phyloP scores from a whole-genome alignment of 2,329 filamentous ascomycete species.

The Diatrype stigma region DNA sequence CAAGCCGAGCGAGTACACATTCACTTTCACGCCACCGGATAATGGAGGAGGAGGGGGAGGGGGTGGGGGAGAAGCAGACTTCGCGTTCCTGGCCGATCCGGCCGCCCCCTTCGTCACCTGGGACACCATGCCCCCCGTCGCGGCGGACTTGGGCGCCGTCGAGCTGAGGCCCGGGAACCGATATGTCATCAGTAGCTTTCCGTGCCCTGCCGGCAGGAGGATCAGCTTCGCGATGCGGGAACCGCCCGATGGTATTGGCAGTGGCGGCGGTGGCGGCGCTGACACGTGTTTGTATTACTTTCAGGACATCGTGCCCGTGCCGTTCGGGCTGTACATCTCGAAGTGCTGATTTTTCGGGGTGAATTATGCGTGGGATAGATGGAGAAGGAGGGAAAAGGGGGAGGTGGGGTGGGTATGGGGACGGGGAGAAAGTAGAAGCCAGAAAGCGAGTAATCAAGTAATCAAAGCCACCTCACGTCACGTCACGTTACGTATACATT shows the following conservation, averaged over 20 bases:
- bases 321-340: slow-evolving; percentile 33
- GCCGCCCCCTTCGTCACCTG: slow-evolving; percentile 48
- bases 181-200: slow-evolving; percentile 48
- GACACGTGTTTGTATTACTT: slow-evolving; percentile 54
- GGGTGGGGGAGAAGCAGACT: slow-evolving; percentile 48
- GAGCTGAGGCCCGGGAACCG: slow-evolving; percentile 47
- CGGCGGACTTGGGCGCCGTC: slow-evolving; percentile 37
- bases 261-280: slow-evolving; percentile 24
- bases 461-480: no score
- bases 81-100: slow-evolving; percentile 40
- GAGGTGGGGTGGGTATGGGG: neutral
- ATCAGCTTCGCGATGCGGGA: slow-evolving; percentile 47
- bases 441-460: no score
- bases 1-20: neutral
- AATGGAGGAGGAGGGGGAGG: slow-evolving; percentile 45
- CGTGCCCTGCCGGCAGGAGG: slow-evolving; percentile 48
- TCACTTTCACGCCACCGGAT: neutral
- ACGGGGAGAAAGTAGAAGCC: slow-evolving; percentile 7
- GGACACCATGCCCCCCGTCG: slow-evolving; percentile 43
- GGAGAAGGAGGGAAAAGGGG: neutral
- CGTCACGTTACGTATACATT: no score
- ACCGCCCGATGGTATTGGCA: slow-evolving; percentile 14
- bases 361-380: no score
- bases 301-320: slow-evolving; percentile 53
- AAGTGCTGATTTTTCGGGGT: no score